Base-by-base conservation (phyloP, 768 basidiomycete species). In the Mycena belliarum region DNA sequence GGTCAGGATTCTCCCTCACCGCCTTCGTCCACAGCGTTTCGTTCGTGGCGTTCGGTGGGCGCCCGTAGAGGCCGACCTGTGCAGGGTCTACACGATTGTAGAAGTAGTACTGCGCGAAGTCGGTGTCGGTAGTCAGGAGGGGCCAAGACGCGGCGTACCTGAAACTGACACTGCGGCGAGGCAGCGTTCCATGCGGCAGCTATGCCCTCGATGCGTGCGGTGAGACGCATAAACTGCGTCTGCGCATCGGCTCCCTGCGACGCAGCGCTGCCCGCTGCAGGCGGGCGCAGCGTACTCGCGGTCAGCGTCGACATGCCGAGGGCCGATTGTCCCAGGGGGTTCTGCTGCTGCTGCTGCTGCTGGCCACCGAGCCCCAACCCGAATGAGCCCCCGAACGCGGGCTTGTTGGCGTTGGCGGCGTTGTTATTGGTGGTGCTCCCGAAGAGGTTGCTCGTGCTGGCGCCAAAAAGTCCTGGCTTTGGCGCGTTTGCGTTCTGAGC, bases 71-170 rank as follows among this genome's bases (percentile, higher is more conserved):
- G 25, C 74, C 76, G 3, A 89, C 83, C 63, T 86, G 79, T 6
- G 74, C 75, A 0, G 90, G 89, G 64, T 89, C 85, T 5, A 93
- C 90, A 15, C 91, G 74, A 64, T 93, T 94, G 69, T 95, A 94
- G 64, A 95, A 95, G 61, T 83, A 84, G 61, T 91, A 82, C 91
- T 93, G 52, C 5, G 35, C 15, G 55, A 6, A 32, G 29, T 32
- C 29, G 2, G 26, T 12, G 40, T 32, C 37, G 38, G 7, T 43
- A 24, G 26, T 41, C 26, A 28, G 55, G 37, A 26, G 9, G 50
- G 21, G 52, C 24, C 23, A 21, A 18, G 16, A 50, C n/a, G n/a
- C n/a, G 33, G 68, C 79, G 44, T 58, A 92, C 91, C 75, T 93
- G 92, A 71, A 95, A 95, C 45, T 87, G 81, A 70, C 92, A 93